These are phyloP conservation scores for Melaleuca quinquenervia DNA, from an alignment of 345 rosid genomes.

Conservation along the genomic window DNA sequence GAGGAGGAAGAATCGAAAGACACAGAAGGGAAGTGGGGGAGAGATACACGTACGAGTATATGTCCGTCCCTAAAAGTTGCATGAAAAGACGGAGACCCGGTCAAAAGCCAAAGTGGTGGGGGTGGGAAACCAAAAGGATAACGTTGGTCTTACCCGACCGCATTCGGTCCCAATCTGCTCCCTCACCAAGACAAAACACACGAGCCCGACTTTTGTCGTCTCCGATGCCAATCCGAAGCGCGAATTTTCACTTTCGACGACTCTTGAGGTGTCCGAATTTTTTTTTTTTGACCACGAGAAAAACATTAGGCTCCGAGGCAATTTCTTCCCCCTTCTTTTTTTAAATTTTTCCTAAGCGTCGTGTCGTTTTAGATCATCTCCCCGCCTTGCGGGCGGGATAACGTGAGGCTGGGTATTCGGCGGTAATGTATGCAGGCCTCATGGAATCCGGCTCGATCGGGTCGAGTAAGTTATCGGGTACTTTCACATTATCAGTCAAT, in stretches of 20 bases:
- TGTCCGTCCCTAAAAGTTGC: neutral
- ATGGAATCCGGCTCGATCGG: accelerated
- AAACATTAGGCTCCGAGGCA: neutral
- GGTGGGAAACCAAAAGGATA: neutral
- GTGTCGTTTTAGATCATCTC: neutral
- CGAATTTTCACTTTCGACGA: constrained; percentile 1
- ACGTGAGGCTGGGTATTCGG: neutral
- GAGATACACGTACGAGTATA: neutral
- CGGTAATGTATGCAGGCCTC: neutral
- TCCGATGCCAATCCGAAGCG: constrained; percentile 1
- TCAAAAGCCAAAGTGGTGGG: neutral
- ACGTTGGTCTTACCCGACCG: neutral
- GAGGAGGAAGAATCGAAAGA: neutral
- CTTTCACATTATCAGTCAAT: neutral
- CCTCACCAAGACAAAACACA: neutral
- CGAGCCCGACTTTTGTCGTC: constrained; percentile 1
- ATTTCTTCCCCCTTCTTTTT: too few relatives aligned
- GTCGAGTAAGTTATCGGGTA: neutral
- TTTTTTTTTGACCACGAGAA: neutral
- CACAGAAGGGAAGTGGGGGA: too few relatives aligned
- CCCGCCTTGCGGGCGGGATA: neutral
- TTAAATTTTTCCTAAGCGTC: neutral
- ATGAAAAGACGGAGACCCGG: neutral
- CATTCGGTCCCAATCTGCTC: neutral
- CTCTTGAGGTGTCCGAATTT: neutral